Base-by-base conservation (phyloP, 257 asterid species). In the Solanum etuberosum region DNA sequence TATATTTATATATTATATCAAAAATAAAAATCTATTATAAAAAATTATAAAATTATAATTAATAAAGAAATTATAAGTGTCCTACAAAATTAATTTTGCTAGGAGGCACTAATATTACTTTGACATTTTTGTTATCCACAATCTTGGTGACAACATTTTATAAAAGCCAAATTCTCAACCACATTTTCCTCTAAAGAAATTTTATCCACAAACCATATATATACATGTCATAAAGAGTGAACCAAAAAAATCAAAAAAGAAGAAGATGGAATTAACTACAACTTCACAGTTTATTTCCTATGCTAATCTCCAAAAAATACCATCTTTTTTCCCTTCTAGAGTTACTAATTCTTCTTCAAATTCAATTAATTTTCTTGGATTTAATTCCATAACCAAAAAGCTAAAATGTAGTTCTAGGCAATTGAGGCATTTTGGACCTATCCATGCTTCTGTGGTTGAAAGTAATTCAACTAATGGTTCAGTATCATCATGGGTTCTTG, bases 401-500 rank as follows among this genome's bases (percentile, higher is more conserved):
- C 59, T 92, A 38, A 88, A 92, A 85, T 90, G 46, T 65, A 89
- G 89, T 83, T 89, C 85, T 6, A 90, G 89, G 38, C 91, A 89
- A 87, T 61, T 90, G 89, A 93, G 93, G 89, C 86, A 83, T 42
- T 93, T 90, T 84, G 94, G 94, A 77, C 92, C 93, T 25, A 61
- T 94, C 11, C 86, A 91, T 54, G 92, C 96, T 89, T 92, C 94
- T 54, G 89, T 83, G 43, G 92, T 91, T 86, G 92, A 91, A 42
- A 88, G 43, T 85, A 86, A 67, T 48, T 85, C 93, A 4, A 42
- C 90, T 13, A 88, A 76, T 88, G 86, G 46, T 85, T 92, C 94
- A 16, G 89, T 90, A 6, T 91, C 92, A 92, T 96, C 92, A 92
- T 96, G 98, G 99, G 84, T 95, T 90, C 97, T 96, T 92, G 91